These are phyloP conservation scores for Ascochyta rabiei DNA, from an alignment of 2,329 filamentous ascomycete species.

Conservation along the genomic window DNA sequence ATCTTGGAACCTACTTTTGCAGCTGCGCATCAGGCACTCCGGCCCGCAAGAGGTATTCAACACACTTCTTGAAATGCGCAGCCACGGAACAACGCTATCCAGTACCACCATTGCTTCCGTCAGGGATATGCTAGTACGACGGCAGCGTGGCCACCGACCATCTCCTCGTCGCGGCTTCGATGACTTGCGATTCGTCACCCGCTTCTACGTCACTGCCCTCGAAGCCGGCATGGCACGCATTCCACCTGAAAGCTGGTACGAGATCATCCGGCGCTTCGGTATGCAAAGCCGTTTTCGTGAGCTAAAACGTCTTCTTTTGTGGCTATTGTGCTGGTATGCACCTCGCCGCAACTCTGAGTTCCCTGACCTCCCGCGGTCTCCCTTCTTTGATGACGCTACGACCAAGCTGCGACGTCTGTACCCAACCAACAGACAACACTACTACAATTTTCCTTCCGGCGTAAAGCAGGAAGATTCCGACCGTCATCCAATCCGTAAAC, in stretches of 20 bases:
- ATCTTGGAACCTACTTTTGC: conserved; percentile 57
- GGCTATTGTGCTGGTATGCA: conserved; percentile 55
- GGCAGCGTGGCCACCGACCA: conserved; percentile 48
- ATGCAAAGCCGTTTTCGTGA: conserved; percentile 61
- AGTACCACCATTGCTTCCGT: conserved; percentile 52
- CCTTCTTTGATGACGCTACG: conserved; percentile 29
- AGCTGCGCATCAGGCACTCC: conserved; percentile 44
- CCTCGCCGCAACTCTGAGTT: conserved; percentile 30
- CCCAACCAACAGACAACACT: conserved; percentile 18
- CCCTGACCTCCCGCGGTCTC: conserved; percentile 26
- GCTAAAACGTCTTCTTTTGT: conserved; percentile 58
- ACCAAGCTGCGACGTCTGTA: conserved; percentile 22
- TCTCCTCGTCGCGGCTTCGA: conserved; percentile 30
- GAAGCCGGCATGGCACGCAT: conserved; percentile 51
- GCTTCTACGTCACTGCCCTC: conserved; percentile 56
- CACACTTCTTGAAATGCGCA: conserved; percentile 58
- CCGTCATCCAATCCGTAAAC: conserved; percentile 34
- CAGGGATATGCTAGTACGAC: conserved; percentile 46
- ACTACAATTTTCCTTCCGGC: conserved; percentile 25
- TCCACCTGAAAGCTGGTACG: conserved; percentile 58
- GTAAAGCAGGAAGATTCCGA: conserved; percentile 12
- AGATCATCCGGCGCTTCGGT: conserved; percentile 65
- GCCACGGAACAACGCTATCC: conserved; percentile 51
- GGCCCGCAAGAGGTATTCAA: conserved; percentile 34
- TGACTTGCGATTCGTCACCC: conserved; percentile 54